Evolutionary conservation across 192 early-diverging fungal genomes (phyloP), one percentile per base, ranked within the genome.

Genomic region (Umbelopsis vinacea): DNA sequence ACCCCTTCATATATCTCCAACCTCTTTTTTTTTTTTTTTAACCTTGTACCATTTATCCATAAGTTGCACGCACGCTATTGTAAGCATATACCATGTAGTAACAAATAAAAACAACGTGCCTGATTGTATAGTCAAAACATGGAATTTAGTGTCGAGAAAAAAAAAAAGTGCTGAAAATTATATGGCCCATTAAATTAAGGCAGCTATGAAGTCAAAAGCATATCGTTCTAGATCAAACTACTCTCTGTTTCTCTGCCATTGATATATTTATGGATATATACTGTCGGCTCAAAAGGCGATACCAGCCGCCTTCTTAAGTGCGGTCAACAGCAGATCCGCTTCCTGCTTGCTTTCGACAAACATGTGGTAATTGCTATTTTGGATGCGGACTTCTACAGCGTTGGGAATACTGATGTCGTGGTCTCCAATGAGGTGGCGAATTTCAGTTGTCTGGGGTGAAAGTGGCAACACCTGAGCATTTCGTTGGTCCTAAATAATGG

Each of bases 361-460:
- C 19, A 79, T 57, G 24, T 74, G 69, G 35, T 60, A 79, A 29
- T 70, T 38, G 43, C 50, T 63, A 15, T 38, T 47, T 33, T 74
- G 69, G 9, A 66, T 52, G n/a, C 55, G 52, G 8, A 79, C 21
- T 46, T 69, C 43, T 52, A 79, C 67, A 11, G 77, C 73, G 52
- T 79, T 79, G 0, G 73, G 73, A 22, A 79, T 69, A 68, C 45
- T 74, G 19, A 73, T 74, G 35, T 79, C 77, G 66, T 70, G 60
- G 35, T 71, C 69, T 54, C 70, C 73, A 26, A 29, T 63, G 15
- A 63, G 33, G 26, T 22, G 17, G 15, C 57, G 57, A 63, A 63
- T 63, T 2, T 12, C 11, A 1, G 57, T 63, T 17, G 57, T n/a
- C 3, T 22, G 14, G 11, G 26, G 26, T 3, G 57, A 63, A 6